Base-by-base conservation (phyloP, 257 asterid species). In the Parsonsia alboflavescens region DNA sequence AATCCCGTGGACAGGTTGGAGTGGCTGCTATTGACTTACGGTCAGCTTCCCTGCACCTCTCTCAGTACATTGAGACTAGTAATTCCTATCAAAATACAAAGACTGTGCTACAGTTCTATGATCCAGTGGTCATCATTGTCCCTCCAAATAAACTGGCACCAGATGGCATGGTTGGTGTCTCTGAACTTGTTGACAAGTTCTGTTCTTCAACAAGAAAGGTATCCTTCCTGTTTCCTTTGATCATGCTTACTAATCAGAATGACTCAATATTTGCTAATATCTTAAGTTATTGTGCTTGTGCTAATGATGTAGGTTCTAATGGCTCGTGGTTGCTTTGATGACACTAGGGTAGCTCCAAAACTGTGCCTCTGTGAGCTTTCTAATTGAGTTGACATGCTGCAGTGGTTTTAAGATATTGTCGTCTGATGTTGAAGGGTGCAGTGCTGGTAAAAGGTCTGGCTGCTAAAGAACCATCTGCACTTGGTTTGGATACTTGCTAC, bases 91-190 rank as follows among this genome's bases (percentile, higher is more conserved):
- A 90, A 70, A 94, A 92, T 83, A 90, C 99, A 46, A 94, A 90
- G 85, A 94, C 99, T 4, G 84, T 94, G 81, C 89, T 94, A 76
- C 90, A 84, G 68, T 94, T 91, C 85, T 92, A 89, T 62, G 99
- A 92, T 81, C 99, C 99, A 67, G 82, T 85, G 92, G 92, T 82
- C 64, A 85, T 88, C 75, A 85, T 92, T 79, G 99, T 94, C 71
- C 80, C 96, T 75, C 96, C 97, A 70, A 87, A 90, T 70, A 94
- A 90, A 84, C 81, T 85, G 79, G 97, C 97, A 39, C 84, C 96
- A 7, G 99, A 94, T 71, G 96, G 96, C 67, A 92, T 94, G 99
- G 89, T 90, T 74, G 99, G 99, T 65, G 96, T 94, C 80, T 94
- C 97, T 46, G 96, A 94, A 80, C 84, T 94, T 77, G 93, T 88